phyloP scores from a whole-genome alignment of 768 basidiomycete genomes.

The Clathrus columnatus region DNA sequence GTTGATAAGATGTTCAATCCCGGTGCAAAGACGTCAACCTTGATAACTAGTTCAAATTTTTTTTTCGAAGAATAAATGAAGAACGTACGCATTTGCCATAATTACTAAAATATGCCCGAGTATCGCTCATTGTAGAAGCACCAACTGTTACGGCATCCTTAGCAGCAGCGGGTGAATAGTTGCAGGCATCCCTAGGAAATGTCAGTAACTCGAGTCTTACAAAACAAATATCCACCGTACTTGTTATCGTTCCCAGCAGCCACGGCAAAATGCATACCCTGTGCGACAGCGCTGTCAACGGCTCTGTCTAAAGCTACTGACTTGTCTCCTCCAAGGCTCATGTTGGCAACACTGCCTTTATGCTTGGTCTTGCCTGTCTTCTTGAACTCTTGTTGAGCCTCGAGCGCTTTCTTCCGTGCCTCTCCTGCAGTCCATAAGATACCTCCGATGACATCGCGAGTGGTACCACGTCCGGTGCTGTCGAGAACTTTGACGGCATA shows the following conservation, averaged over 20 bases:
- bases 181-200: constrained; percentile 70
- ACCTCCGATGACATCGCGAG: constrained; percentile 89
- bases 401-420: constrained; percentile 46
- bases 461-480: constrained; percentile 87
- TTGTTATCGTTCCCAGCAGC: constrained; percentile 68
- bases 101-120: constrained; percentile 91
- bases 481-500: constrained; percentile 91
- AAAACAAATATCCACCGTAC: background rate
- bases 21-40: constrained; percentile 83
- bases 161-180: constrained; percentile 85
- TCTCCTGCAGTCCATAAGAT: constrained; percentile 66
- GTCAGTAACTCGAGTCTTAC: constrained; percentile 46
- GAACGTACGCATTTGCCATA: constrained; percentile 56
- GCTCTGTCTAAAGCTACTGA: constrained; percentile 73
- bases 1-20: constrained; percentile 86
- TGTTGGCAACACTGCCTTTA: constrained; percentile 95
- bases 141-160: constrained; percentile 91
- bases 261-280: constrained; percentile 92
- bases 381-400: constrained; percentile 55
- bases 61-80: background rate
- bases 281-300: constrained; percentile 75
- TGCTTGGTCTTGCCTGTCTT: constrained; percentile 72
- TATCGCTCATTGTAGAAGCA: constrained; percentile 74
- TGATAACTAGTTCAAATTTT: background rate
- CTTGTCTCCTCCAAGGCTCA: constrained; percentile 96